A percentile compares a stretch with the other conserved stretches of the same genome.
Conservation (phyloP, 1,284 basidiomycete genomes). For the Ganoderma sp. region DNA sequence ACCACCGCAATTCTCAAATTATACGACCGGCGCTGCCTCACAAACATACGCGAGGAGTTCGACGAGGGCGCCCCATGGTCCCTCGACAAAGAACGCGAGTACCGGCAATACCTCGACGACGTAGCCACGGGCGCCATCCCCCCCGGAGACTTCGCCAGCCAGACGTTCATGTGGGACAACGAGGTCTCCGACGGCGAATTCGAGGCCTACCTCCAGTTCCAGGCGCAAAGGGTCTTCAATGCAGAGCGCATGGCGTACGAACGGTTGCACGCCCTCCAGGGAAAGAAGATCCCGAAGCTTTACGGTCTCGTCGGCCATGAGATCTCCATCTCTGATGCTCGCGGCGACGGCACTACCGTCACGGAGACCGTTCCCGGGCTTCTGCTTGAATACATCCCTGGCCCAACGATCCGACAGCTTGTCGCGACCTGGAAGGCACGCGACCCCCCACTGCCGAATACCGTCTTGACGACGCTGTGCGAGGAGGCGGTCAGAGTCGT, state of each 20-base stretch:
- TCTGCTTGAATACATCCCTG: conserved; percentile 18
- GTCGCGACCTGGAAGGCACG: conserved; percentile 17
- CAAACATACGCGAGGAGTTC: background rate
- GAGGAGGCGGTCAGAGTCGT: conserved; percentile 15
- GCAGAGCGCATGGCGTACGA: conserved; percentile 14
- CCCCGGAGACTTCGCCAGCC: background rate
- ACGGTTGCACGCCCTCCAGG: conserved; percentile 16
- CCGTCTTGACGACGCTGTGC: conserved; percentile 13
- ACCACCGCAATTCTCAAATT: conserved; percentile 1
- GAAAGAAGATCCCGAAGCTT: conserved; percentile 17
- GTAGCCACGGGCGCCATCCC: background rate
- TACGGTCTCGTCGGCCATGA: conserved; percentile 17
- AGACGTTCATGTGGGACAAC: conserved; percentile 10
- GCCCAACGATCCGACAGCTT: conserved; percentile 11
- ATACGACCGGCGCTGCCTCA: conserved; percentile 7
- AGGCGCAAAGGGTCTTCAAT: conserved; percentile 3
- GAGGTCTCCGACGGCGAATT: conserved; percentile 13
- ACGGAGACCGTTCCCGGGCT: conserved; percentile 15
- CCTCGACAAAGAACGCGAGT: conserved; percentile 11
- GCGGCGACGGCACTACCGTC: background rate
- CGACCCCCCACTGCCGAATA: conserved; percentile 13
- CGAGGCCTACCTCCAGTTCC: conserved; percentile 8
- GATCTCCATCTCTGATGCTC: conserved; percentile 6
- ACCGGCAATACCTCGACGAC: conserved; percentile 7
- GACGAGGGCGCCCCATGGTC: conserved; percentile 8